These are phyloP conservation scores for Leptographium procerum DNA, from an alignment of 2,329 filamentous ascomycete species.

Conservation along the genomic window DNA sequence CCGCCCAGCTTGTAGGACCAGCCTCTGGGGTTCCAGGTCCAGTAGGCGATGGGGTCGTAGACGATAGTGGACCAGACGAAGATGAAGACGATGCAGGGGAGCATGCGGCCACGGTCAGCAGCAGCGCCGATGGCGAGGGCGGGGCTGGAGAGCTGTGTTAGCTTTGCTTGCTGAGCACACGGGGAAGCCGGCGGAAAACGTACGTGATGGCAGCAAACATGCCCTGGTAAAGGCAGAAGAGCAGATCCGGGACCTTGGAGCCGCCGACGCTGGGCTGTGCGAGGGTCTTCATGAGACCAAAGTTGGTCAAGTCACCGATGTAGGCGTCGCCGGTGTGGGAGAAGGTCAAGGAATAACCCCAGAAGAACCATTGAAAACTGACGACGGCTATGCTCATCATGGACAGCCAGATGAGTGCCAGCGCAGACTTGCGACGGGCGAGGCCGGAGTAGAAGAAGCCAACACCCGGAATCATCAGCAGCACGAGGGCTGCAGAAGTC, in stretches of 20 bases:
- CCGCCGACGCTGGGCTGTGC: conserved; percentile 66
- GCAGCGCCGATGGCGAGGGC: conserved; percentile 49
- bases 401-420: conserved; percentile 76
- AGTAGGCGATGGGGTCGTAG: conserved; percentile 64
- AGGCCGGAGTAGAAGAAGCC: conserved; percentile 93
- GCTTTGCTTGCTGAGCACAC: neutral
- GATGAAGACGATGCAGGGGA: conserved; percentile 53
- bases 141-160: conserved; percentile 24
- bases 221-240: conserved; percentile 79
- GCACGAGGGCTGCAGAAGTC: conserved; percentile 63
- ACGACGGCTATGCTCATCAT: conserved; percentile 71
- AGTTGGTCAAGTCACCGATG: conserved; percentile 70
- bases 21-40: conserved; percentile 65
- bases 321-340: conserved; percentile 67
- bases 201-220: conserved; percentile 87
- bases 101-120: conserved; percentile 49
- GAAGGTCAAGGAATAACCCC: conserved; percentile 81
- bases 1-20: conserved; percentile 60
- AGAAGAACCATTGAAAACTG: conserved; percentile 92
- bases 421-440: conserved; percentile 76
- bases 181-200: conserved; percentile 21
- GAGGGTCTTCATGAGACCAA: conserved; percentile 69
- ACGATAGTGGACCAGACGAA: conserved; percentile 63
- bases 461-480: conserved; percentile 89
- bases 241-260: conserved; percentile 61